Conservation (phyloP, 768 basidiomycete genomes). For the Lentinula sp. region DNA sequence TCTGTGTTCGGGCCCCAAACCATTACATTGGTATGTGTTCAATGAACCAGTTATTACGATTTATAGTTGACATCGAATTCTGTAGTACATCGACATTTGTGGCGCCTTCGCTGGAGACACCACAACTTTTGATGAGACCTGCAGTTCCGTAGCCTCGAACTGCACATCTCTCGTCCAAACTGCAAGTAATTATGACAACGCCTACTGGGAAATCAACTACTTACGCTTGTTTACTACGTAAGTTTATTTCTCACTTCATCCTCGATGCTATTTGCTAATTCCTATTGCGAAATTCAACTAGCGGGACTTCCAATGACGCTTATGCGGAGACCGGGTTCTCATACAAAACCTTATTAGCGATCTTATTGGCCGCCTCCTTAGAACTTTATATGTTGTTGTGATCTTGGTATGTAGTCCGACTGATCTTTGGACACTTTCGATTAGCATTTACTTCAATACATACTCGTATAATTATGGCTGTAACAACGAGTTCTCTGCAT, state of each 20-base stretch:
- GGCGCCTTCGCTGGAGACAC: background rate
- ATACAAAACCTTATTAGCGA: background rate
- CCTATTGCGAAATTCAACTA: background rate
- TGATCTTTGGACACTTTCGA: background rate
- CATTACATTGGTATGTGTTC: background rate
- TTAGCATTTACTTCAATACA: background rate
- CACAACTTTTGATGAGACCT: background rate
- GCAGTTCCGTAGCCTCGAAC: background rate
- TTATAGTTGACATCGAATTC: background rate
- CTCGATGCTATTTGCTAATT: background rate
- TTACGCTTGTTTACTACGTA: slow-evolving; percentile 24
- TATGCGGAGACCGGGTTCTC: background rate
- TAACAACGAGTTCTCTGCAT: slow-evolving; percentile 9
- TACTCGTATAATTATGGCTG: background rate
- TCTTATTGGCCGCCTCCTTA: background rate
- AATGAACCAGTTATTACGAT: background rate
- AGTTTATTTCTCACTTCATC: background rate
- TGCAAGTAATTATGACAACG: slow-evolving; percentile 24
- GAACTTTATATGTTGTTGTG: background rate
- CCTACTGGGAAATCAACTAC: slow-evolving; percentile 37
- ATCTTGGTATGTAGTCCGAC: background rate
- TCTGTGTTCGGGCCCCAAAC: background rate
- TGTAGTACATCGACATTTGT: slow-evolving; percentile 1
- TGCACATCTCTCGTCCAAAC: slow-evolving; percentile 27
- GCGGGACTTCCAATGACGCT: background rate